Evolutionary conservation across 2,329 filamentous ascomycete genomes (phyloP).

Genomic region (Pestalotiopsis sp.): DNA sequence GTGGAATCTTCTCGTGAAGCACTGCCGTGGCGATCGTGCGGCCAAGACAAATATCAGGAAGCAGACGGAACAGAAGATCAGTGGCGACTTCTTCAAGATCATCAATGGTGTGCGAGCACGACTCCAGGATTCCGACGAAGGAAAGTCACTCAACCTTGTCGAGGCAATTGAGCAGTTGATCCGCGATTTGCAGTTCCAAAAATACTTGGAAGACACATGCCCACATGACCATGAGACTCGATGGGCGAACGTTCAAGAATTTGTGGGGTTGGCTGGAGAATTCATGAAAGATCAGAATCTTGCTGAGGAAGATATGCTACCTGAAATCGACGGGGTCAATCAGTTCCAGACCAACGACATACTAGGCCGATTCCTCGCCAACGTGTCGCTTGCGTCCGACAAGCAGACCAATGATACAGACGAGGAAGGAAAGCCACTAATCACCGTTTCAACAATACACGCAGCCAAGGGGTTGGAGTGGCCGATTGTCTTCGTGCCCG

Average conservation of each 20-base stretch:
- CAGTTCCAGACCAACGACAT: constrained; percentile 66
- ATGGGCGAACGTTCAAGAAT: constrained; percentile 88
- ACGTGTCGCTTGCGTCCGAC: constrained; percentile 84
- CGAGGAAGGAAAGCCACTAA: constrained; percentile 58
- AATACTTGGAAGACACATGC: constrained; percentile 72
- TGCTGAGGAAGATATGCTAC: constrained; percentile 56
- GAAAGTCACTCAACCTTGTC: constrained; percentile 40
- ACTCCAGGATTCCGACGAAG: constrained; percentile 29
- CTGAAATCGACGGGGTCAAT: constrained; percentile 70
- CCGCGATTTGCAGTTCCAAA: constrained; percentile 69
- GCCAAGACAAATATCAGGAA: constrained; percentile 52
- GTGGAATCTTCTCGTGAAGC: constrained; percentile 70
- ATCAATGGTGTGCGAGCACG: constrained; percentile 39
- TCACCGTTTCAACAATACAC: constrained; percentile 96
- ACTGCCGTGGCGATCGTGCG: constrained; percentile 51
- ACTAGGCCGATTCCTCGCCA: constrained; percentile 82
- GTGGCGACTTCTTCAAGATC: constrained; percentile 47
- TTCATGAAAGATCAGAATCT: constrained; percentile 52
- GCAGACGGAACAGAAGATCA: constrained; percentile 54
- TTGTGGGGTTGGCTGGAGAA: constrained; percentile 78
- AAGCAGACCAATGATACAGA: constrained; percentile 65
- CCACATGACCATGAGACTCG: constrained; percentile 69
- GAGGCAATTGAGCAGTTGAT: constrained; percentile 56
- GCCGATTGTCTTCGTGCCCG: constrained; percentile 92
- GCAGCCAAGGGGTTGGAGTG: constrained; percentile 95